These are phyloP conservation scores for Aureobasidium namibiae DNA, from an alignment of 2,329 filamentous ascomycete species.

Conservation along the genomic window DNA sequence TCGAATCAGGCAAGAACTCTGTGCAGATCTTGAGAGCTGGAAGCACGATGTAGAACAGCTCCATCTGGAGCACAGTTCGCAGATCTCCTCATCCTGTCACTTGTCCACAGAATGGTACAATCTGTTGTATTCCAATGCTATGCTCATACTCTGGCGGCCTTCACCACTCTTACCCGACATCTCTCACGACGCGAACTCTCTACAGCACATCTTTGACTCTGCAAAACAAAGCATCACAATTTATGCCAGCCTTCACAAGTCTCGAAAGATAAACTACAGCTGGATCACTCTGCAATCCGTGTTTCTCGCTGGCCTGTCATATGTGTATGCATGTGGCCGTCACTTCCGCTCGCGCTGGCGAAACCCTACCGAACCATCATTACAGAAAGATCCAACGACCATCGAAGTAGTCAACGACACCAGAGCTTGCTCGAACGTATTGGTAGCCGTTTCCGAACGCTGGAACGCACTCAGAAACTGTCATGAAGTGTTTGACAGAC, in stretches of 20 bases:
- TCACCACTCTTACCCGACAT: slow-evolving; percentile 24
- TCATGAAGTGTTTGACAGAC: slow-evolving; percentile 36
- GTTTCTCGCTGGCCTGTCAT: slow-evolving; percentile 40
- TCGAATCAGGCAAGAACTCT: slow-evolving; percentile 20
- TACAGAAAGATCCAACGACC: slow-evolving; percentile 31
- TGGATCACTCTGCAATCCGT: slow-evolving; percentile 44
- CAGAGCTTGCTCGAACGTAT: slow-evolving; percentile 36
- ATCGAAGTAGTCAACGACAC: slow-evolving; percentile 37
- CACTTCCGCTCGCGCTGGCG: slow-evolving; percentile 27
- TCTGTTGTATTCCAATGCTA: slow-evolving; percentile 35
- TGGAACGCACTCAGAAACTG: slow-evolving; percentile 35
- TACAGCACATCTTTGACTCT: slow-evolving; percentile 29
- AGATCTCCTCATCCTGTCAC: slow-evolving; percentile 31
- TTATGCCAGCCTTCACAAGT: slow-evolving; percentile 38
- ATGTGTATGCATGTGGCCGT: slow-evolving; percentile 35
- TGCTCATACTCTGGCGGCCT: slow-evolving; percentile 37
- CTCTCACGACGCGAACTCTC: slow-evolving; percentile 12
- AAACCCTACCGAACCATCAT: neutral
- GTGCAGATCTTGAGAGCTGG: slow-evolving; percentile 28
- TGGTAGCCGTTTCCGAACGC: slow-evolving; percentile 38
- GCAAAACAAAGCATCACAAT: slow-evolving; percentile 34
- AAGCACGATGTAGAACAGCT: slow-evolving; percentile 22
- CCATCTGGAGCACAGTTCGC: slow-evolving; percentile 20
- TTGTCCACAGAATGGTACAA: slow-evolving; percentile 36
- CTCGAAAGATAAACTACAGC: slow-evolving; percentile 40